Evolutionary conservation across 371 early-diverging fungal genomes (phyloP).

Genomic region (Mortierella sp.): DNA sequence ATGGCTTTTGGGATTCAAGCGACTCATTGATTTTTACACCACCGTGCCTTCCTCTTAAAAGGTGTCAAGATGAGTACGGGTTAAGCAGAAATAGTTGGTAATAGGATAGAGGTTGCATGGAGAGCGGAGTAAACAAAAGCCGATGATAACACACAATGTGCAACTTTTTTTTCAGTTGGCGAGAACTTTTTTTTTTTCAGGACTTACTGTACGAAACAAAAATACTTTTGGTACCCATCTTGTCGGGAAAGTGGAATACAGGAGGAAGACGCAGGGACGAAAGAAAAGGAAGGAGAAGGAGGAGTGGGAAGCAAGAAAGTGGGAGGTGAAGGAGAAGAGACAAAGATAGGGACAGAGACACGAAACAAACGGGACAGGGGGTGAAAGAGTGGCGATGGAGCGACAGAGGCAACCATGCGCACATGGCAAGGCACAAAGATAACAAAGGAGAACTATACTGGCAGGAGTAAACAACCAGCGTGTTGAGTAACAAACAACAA

Average conservation of each 20-base stretch:
- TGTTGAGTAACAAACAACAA: too few species aligned
- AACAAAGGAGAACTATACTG: too few species aligned
- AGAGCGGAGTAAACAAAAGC: neutral
- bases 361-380: too few species aligned
- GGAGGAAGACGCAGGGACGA: neutral
- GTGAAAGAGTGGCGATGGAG: neutral
- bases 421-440: too few species aligned
- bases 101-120: neutral
- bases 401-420: too few species aligned
- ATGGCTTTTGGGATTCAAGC: constrained; percentile 79
- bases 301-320: neutral
- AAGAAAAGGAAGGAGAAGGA: neutral
- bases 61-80: neutral
- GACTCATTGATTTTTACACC: constrained; percentile 68
- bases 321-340: neutral
- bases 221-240: neutral
- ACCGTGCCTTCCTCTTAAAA: constrained; percentile 16
- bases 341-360: neutral
- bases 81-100: neutral
- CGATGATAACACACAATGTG: neutral
- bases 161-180: neutral
- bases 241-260: neutral
- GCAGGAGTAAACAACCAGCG: too few species aligned
- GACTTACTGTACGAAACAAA: neutral
- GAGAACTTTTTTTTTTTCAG: neutral